Conservation (phyloP, 371 early-diverging fungal species). For the Thermomucor indicae-seudaticae region DNA sequence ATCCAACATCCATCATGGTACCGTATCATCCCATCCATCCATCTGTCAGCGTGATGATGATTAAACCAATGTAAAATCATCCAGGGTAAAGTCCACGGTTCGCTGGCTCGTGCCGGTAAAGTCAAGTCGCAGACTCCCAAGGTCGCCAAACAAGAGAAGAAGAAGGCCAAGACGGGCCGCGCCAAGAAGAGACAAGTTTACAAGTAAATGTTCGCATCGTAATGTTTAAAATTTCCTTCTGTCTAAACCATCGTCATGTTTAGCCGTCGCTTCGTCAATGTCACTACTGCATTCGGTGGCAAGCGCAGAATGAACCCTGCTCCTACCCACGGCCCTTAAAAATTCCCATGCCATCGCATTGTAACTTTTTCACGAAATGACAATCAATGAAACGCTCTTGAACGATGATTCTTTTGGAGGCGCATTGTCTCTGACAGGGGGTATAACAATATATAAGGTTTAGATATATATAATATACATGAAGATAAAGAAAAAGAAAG, state of each 20-base stretch:
- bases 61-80: too few relatives aligned
- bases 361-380: too few relatives aligned
- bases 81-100: constrained; percentile 99
- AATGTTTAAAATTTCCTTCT: neutral
- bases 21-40: too few relatives aligned
- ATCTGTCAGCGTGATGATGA: too few relatives aligned
- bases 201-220: constrained; percentile 64
- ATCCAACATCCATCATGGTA: too few relatives aligned
- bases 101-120: constrained; percentile 99
- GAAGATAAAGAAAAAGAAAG: too few relatives aligned
- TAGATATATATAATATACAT: too few relatives aligned
- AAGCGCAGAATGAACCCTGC: constrained; percentile 87
- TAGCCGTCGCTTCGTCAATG: constrained; percentile 94
- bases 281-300: constrained; percentile 80
- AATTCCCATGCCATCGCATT: too few relatives aligned
- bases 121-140: constrained; percentile 99
- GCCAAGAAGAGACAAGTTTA: constrained; percentile 98
- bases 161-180: constrained; percentile 91
- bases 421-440: too few relatives aligned
- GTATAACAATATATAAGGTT: too few relatives aligned
- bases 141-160: constrained; percentile 98
- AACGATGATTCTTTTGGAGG: too few relatives aligned
- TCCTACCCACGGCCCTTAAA: constrained; percentile 55
- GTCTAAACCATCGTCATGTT: neutral
- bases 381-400: too few relatives aligned